A percentile compares a stretch with the other conserved stretches of the same genome.
These are phyloP conservation scores for Stenogyne calaminthoides DNA, from an alignment of 305 asterid species.

Conservation along the genomic window DNA sequence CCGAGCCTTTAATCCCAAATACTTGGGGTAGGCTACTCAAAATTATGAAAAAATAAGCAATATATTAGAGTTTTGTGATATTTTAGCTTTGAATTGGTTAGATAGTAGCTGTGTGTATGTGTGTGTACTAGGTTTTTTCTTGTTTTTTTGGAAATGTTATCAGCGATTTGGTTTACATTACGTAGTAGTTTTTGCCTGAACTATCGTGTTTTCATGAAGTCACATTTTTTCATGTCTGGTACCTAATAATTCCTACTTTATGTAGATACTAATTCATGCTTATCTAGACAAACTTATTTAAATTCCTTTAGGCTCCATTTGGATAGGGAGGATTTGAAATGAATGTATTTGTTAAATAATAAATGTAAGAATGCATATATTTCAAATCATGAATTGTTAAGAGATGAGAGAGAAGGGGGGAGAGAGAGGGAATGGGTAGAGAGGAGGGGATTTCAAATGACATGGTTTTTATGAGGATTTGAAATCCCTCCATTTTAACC, in stretches of 20 bases:
- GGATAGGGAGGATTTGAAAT: too few species aligned
- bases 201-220: neutral
- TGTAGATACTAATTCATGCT: neutral
- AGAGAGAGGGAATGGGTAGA: too few species aligned
- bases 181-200: neutral
- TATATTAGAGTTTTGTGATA: neutral
- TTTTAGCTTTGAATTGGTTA: neutral
- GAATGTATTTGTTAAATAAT: too few species aligned
- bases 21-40: neutral
- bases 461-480: too few species aligned
- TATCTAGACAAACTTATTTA: neutral
- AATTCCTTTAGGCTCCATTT: constrained; percentile 9
- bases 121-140: neutral
- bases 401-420: too few species aligned
- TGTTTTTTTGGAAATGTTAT: constrained; percentile 9
- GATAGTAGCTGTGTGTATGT: neutral
- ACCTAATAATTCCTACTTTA: neutral
- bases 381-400: too few species aligned
- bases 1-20: too few species aligned
- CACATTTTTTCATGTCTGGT: neutral
- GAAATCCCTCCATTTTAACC: too few species aligned
- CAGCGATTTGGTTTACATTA: neutral
- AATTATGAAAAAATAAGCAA: neutral
- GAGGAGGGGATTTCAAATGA: too few species aligned
- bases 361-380: too few species aligned